Base-by-base conservation (phyloP, 192 early-diverging fungal genomes). In the Mortierella hygrophila region DNA sequence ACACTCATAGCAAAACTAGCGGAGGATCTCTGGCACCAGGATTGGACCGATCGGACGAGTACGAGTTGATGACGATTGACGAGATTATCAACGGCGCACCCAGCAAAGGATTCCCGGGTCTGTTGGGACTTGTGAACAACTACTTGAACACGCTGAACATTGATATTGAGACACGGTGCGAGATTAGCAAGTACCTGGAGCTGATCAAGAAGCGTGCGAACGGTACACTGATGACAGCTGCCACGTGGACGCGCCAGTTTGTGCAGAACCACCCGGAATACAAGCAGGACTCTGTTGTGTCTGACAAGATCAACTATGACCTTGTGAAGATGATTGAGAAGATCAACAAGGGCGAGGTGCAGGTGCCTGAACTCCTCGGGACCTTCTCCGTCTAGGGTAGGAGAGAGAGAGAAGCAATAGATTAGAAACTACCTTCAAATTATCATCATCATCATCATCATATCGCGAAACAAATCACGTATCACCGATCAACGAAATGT, bases 1-100 rank as follows among this genome's bases (percentile, higher is more conserved):
- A 38, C 18, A 6, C 29, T 60, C 54, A 57, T 23, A 55, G 42
- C 69, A 78, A 78, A 21, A 44, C 29, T 21, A 75, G 76, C 10
- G 72, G 60, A 18, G 57, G 29, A 5, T 26, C 32, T 4, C 42
- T 70, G 10, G 77, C 78, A 18, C 75, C 79, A 7, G 79, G 84
- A 57, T 7, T 70, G 63, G 79, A 80, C 73, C 78, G 74, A 5
- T 85, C 83, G n/a, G 90, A 93, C 35, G 91, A 93, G 32, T 92
- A 93, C 68, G 92, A 89, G 44, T 87, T 95, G 76, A 94, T 98
- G 93, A 94, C 96, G 4, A 92, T 97, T n/a, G 91, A 97, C 81
- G 96, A 98, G 76, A 98, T 99, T 78, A 93, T 99, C 88, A 97
- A 97, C 82, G 97, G 97, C 65, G 92, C 93, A 68, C 92, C 91